These are phyloP conservation scores for Eutrema salsugineum DNA, from an alignment of 441 rosid genomes.

Conservation along the genomic window DNA sequence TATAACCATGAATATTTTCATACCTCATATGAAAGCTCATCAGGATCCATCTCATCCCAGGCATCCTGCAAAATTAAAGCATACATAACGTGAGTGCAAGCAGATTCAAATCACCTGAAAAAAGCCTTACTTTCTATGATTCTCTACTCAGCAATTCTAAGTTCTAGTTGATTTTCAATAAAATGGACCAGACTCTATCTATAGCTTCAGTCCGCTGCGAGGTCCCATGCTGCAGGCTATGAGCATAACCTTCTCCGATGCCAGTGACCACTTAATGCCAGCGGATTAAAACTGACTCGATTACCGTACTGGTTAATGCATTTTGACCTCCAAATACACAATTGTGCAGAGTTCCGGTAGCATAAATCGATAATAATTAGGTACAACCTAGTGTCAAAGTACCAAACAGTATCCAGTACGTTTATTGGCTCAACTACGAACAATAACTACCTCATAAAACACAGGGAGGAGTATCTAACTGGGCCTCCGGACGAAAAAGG, in stretches of 20 bases:
- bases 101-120: constrained; percentile 9
- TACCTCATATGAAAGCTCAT: constrained; percentile 93
- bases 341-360: background rate
- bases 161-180: background rate
- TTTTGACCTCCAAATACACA: background rate
- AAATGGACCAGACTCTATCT: constrained; percentile 7
- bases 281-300: background rate
- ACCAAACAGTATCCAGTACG: background rate
- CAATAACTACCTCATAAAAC: background rate
- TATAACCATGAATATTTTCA: background rate
- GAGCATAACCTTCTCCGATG: background rate
- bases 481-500: background rate
- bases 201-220: constrained; percentile 1
- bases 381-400: background rate
- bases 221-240: constrained; percentile 1
- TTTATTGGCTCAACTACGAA: background rate
- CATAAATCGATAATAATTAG: background rate
- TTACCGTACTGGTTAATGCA: background rate
- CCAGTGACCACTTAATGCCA: background rate
- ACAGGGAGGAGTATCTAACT: constrained; percentile 8
- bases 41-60: constrained; percentile 96
- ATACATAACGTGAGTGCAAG: background rate
- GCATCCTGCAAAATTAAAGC: constrained; percentile 50
- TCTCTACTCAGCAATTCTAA: background rate
- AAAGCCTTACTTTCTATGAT: background rate